These are phyloP conservation scores for Arthroderma sp. DNA, from an alignment of 2,329 filamentous ascomycete species.

Conservation along the genomic window DNA sequence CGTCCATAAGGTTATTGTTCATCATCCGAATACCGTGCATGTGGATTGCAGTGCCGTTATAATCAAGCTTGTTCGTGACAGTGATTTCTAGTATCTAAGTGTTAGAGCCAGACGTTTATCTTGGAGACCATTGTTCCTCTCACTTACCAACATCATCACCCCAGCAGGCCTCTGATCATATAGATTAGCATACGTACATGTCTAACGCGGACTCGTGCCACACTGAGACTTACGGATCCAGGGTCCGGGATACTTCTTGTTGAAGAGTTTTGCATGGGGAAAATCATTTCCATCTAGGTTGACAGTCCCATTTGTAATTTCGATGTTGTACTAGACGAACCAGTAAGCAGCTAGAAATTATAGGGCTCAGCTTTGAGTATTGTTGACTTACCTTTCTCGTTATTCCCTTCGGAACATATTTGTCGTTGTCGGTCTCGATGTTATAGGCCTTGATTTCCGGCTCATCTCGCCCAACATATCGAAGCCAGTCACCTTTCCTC, in stretches of 20 bases:
- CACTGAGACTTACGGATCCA: slow-evolving; percentile 8
- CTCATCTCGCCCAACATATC: slow-evolving; percentile 4
- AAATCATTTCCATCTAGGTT: slow-evolving; percentile 8
- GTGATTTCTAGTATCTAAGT: slow-evolving; percentile 5
- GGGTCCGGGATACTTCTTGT: slow-evolving; percentile 9
- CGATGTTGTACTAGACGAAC: slow-evolving; percentile 4
- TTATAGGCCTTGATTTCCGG: slow-evolving; percentile 3
- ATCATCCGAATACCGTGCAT: slow-evolving; percentile 23
- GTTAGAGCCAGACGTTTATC: not conserved
- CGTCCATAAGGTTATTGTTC: slow-evolving; percentile 20
- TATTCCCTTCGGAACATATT: slow-evolving; percentile 7
- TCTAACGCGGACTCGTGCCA: not conserved
- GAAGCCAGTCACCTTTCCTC: slow-evolving; percentile 7
- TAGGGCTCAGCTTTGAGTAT: not conserved
- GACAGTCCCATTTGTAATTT: slow-evolving; percentile 6
- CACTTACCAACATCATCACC: slow-evolving; percentile 8
- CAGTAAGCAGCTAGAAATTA: not conserved
- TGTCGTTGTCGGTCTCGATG: slow-evolving; percentile 9
- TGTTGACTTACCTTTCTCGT: slow-evolving; percentile 5
- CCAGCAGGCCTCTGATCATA: slow-evolving; percentile 8
- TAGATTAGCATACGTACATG: slow-evolving; percentile 1
- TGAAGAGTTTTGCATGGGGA: slow-evolving; percentile 7
- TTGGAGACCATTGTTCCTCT: not conserved
- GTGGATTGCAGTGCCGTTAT: slow-evolving; percentile 12
- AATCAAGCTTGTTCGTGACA: slow-evolving; percentile 7